Base-by-base conservation (phyloP, 192 early-diverging fungal species). In the Entomortierella beljakovae region DNA sequence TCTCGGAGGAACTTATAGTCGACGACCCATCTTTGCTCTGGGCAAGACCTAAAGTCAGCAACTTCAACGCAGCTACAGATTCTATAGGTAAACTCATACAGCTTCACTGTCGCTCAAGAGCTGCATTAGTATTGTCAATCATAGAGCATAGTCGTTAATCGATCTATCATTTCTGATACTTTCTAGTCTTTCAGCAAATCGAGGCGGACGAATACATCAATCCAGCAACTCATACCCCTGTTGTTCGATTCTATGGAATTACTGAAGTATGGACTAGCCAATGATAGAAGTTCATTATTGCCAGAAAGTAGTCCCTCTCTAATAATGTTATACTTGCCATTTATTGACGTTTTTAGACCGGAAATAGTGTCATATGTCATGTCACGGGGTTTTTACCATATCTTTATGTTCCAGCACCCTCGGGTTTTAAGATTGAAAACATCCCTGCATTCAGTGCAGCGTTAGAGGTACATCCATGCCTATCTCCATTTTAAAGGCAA, bases 351-450 rank as follows among this genome's bases (percentile, higher is more conserved):
- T 52, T 46, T 23, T 73, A 94, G 91, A 72, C 71, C 22, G 98
- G 98, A n/a, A 82, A 97, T 65, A 94, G 93, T 53, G 94, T 98
- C 29, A 72, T 92, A 0, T 98, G 96, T 74, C 92, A 95, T 86
- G 95, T 98, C 0, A 88, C 90, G 16, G 94, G 92, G 2, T 98
- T 98, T 65, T 85, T 88, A 33, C 95, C 95, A 31, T 99, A 99
- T 80, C 94, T 98, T 82, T 99, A 98, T 82, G 89, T 96, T 26
- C 90, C 94, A 4, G 95, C 96, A 11, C 98, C 98, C 33, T n/a
- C 75, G 4, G 90, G 92, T 20, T 94, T 96, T 62, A 80, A 84
- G 23, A 77, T 86, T 22, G 81, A 85, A 11, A 77, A 94, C 66
- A 70, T 95, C 25, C 80, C 84, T 4, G 68, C 70, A 8, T 76